Evolutionary conservation across 2,329 filamentous ascomycete species (phyloP), one percentile per base, ranked within the genome.

Genomic region (Epichloe glyceriae): DNA sequence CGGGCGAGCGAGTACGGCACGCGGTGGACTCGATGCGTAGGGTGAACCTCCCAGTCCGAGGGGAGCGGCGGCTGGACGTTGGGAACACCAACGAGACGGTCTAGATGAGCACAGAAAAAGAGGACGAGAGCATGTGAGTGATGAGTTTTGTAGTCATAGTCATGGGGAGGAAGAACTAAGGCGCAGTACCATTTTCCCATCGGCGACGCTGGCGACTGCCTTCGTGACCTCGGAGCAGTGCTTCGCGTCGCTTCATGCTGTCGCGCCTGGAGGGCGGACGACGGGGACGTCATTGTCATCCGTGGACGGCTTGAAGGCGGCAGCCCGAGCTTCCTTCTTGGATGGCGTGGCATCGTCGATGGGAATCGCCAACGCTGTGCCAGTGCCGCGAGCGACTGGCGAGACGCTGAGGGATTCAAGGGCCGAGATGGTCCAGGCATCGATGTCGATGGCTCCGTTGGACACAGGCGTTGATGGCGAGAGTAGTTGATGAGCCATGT

Each of bases 1-100:
- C 85, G 80, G 2, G 91, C 91, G 50, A 96, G 75, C 62, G 91
- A 89, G 71, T 97, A 97, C 0, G 90, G 93, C 15, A 96, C 82
- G 53, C 78, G 72, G 60, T 85, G 82, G 47, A 88, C 78, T 4
- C 83, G 83, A 66, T 96, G 80, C 14, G 90, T 93, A 2, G 91
- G 88, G 42, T 79, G 82, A 46, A 91, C 78, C 59, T 85, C 78
- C 84, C 86, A 96, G 69, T 98, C 93, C 52, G 74, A 76, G 0
- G 89, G 82, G 43, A 85, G 75, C 0, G 93, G 93, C 0, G 90
- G 88, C 58, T 91, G 80, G 17, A 78, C 87, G 68, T 93, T 85
- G 17, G 93, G 93, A 54, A 97, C 93, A 67, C 83, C 80, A 51
- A 95, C 71, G 55, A 97, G 80, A 57, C 81, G 88, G 69, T 95